Percentiles rank a stretch among this genome's conserved stretches.
phyloP scores from a whole-genome alignment of 345 rosid genomes.

The Pugionium dolabratum region DNA sequence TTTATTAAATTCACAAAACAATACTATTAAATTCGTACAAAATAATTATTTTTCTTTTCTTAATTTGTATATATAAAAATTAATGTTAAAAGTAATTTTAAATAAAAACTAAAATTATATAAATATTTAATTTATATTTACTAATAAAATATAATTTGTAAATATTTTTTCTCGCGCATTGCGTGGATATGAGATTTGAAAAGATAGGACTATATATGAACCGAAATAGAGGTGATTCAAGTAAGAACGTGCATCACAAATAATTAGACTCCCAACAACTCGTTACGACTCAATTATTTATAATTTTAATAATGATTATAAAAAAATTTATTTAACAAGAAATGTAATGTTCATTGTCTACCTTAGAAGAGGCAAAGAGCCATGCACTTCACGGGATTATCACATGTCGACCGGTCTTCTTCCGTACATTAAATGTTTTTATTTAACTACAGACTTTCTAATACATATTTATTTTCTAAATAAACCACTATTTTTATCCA shows the following conservation, averaged over 20 bases:
- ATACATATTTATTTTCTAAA: too few relatives aligned
- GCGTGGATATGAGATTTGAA: background rate
- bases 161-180: too few relatives aligned
- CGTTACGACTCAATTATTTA: background rate
- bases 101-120: too few relatives aligned
- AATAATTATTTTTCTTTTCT: too few relatives aligned
- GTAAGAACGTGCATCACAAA: slow-evolving; percentile 14
- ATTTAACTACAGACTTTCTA: background rate
- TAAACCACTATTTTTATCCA: background rate
- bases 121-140: too few relatives aligned
- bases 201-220: background rate
- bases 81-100: too few relatives aligned
- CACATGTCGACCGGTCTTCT: slow-evolving; percentile 40
- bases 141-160: too few relatives aligned
- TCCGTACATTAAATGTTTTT: slow-evolving; percentile 43
- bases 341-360: slow-evolving; percentile 33
- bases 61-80: too few relatives aligned
- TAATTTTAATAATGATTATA: background rate
- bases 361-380: slow-evolving; percentile 38
- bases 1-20: too few relatives aligned
- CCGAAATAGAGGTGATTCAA: background rate
- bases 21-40: too few relatives aligned
- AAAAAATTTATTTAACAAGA: slow-evolving; percentile 6
- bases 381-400: slow-evolving; percentile 40
- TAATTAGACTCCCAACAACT: slow-evolving; percentile 14